Percentiles rank a stretch among this genome's conserved stretches.
These are phyloP conservation scores for Penicillium pancosmium DNA, from an alignment of 495 filamentous ascomycete species.

Conservation along the genomic window DNA sequence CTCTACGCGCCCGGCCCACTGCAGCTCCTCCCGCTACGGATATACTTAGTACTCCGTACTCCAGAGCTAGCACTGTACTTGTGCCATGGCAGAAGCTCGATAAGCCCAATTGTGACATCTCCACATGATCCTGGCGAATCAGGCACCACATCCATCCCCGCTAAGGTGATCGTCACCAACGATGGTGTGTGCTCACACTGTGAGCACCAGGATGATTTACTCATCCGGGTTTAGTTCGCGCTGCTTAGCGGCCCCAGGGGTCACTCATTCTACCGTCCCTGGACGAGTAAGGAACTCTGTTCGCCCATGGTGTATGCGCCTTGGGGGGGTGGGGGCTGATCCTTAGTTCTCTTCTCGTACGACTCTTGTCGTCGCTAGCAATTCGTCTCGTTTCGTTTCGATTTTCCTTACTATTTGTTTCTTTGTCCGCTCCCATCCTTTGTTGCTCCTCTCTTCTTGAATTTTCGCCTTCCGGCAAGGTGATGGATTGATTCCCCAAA, in stretches of 20 bases:
- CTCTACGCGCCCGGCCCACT: constrained; percentile 25
- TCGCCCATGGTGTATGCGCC: constrained; percentile 7
- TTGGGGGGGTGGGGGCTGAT: constrained; percentile 15
- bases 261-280: constrained; percentile 17
- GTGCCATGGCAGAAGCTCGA: constrained; percentile 13
- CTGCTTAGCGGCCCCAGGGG: constrained; percentile 14
- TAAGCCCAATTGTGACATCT: constrained; percentile 32
- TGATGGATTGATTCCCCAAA: constrained; percentile 34
- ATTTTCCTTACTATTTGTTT: constrained; percentile 10
- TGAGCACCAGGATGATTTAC: constrained; percentile 19
- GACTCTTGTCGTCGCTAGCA: constrained; percentile 9
- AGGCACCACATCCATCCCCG: constrained; percentile 9
- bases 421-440: constrained; percentile 12
- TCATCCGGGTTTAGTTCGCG: constrained; percentile 20
- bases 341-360: constrained; percentile 14
- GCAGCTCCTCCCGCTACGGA: not conserved
- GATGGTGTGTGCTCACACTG: constrained; percentile 10
- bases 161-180: constrained; percentile 14
- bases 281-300: constrained; percentile 21
- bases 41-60: too few species aligned
- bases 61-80: too few species aligned
- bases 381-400: not conserved
- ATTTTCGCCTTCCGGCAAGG: constrained; percentile 22
- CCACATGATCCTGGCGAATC: constrained; percentile 26
- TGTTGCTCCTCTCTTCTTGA: constrained; percentile 8